Percentiles rank a stretch among this genome's conserved stretches.
Conservation (phyloP, 1,284 basidiomycete genomes). For the Crucibulum parvulum region DNA sequence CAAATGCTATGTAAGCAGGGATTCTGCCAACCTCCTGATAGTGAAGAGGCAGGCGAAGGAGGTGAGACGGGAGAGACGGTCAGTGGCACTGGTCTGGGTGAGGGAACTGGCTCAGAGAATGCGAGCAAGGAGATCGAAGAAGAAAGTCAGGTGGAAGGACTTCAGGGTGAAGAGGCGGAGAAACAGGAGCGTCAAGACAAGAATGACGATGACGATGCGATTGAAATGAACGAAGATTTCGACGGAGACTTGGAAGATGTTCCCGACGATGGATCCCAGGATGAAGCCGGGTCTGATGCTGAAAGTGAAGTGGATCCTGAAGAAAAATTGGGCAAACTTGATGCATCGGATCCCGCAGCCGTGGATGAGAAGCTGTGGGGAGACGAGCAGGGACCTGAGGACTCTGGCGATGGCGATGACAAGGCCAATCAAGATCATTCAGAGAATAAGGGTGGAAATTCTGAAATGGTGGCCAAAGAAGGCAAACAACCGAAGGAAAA, state of each 20-base stretch:
- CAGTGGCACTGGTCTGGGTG: slow-evolving; percentile 87
- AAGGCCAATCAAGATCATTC: slow-evolving; percentile 51
- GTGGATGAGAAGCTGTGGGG: slow-evolving; percentile 99
- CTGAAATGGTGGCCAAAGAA: slow-evolving; percentile 84
- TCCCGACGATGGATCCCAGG: slow-evolving; percentile 65
- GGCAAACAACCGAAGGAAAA: slow-evolving; percentile 48
- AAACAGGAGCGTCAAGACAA: slow-evolving; percentile 51
- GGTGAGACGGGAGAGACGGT: slow-evolving; percentile 60
- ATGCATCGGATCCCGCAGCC: slow-evolving; percentile 85
- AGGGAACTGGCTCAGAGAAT: slow-evolving; percentile 85
- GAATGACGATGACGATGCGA: slow-evolving; percentile 70
- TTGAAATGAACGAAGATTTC: slow-evolving; percentile 81
- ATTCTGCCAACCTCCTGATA: slow-evolving; percentile 90
- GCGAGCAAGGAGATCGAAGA: slow-evolving; percentile 94
- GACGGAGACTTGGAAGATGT: slow-evolving; percentile 88
- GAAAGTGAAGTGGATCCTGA: slow-evolving; percentile 75
- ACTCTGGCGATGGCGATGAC: slow-evolving; percentile 37
- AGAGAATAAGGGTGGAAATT: slow-evolving; percentile 53
- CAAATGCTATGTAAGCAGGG: slow-evolving; percentile 84
- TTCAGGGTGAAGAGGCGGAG: slow-evolving; percentile 78
- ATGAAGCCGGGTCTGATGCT: slow-evolving; percentile 56
- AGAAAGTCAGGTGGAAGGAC: slow-evolving; percentile 95
- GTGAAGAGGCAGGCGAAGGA: slow-evolving; percentile 50
- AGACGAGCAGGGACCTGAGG: slow-evolving; percentile 69
- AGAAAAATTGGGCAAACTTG: slow-evolving; percentile 87